Evolutionary conservation across 2,329 filamentous ascomycete species (phyloP), one percentile per base, ranked within the genome.

Genomic region (Penicillium sp.): DNA sequence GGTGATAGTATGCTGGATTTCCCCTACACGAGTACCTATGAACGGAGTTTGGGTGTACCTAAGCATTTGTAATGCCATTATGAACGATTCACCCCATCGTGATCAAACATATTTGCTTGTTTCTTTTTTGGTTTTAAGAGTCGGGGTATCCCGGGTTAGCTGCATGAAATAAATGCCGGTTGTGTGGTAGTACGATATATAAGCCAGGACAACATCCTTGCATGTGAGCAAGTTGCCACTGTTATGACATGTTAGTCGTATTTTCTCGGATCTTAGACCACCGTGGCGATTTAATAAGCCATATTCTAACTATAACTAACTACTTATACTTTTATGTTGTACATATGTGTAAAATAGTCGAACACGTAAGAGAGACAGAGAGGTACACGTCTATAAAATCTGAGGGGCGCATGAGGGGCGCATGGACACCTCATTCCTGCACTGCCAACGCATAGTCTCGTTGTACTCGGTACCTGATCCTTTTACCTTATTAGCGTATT

Each of bases 391-490:
- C 44, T 46, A 41, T 47, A 47, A 51, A 55, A 48, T 63, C 62
- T 54, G 62, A 53, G 59, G 59, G 59, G 61, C 70, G 62, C 71
- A 71, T 71, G 68, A 72, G 48, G 40, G 41, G 40, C 46, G 59
- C 53, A 56, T 62, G 63, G 59, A 63, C 67, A 65, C 60, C 65
- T 69, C 64, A 69, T 52, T 54, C 64, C 57, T 70, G 69, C 70
- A 72, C 71, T 72, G 70, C 65, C 65, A 67, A 55, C 65, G 64
- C 65, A 66, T 66, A 61, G 57, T 60, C 54, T 53, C 47, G 56
- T 55, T 57, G 63, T 62, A 65, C 58, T 64, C 57, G 59, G 58
- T 60, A 63, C 62, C 36, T 57, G 41, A 33, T n/a, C 31, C 11
- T 33, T 33, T 15, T 33, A 33, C 31, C 11, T 6, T 6, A 2